Evolutionary conservation across 75 land plant species (phyloP).

Genomic region (Pinus tabuliformis): DNA sequence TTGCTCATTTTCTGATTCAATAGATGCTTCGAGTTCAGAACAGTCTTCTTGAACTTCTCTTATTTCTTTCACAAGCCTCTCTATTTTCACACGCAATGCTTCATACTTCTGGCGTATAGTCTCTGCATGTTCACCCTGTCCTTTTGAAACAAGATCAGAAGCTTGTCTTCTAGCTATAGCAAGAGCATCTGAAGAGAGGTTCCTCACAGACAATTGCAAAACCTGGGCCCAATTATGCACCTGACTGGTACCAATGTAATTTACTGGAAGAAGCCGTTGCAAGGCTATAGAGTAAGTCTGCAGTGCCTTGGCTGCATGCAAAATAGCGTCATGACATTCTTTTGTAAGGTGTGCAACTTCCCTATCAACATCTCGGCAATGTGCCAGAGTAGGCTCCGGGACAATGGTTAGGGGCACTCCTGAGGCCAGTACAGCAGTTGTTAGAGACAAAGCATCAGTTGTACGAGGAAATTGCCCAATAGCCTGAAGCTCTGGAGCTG

Average conservation of each 20-base stretch:
- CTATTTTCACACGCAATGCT: slow-evolving; percentile 49
- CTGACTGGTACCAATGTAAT: slow-evolving; percentile 75
- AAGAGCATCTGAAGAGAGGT: slow-evolving; percentile 65
- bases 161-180: slow-evolving; percentile 67
- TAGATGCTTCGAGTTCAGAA: slow-evolving; percentile 62
- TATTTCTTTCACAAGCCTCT: slow-evolving; percentile 52
- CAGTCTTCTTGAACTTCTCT: slow-evolving; percentile 61
- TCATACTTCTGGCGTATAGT: slow-evolving; percentile 42
- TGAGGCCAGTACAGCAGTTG: slow-evolving; percentile 69
- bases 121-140: slow-evolving; percentile 42
- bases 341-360: slow-evolving; percentile 62
- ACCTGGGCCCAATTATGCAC: slow-evolving; percentile 87
- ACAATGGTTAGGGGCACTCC: slow-evolving; percentile 85
- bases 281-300: slow-evolving; percentile 72
- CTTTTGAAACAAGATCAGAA: slow-evolving; percentile 61
- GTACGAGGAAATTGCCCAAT: slow-evolving; percentile 22
- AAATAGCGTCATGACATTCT: slow-evolving; percentile 57
- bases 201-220: slow-evolving; percentile 57
- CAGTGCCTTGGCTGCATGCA: slow-evolving; percentile 47
- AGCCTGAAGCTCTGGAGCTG: slow-evolving; percentile 58
- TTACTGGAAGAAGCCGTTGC: slow-evolving; percentile 72
- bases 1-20: slow-evolving; percentile 65
- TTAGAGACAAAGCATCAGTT: slow-evolving; percentile 63
- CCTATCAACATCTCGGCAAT: slow-evolving; percentile 83
- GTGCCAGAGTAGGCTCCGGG: slow-evolving; percentile 89